These are phyloP conservation scores for Coemansia sp. DNA, from an alignment of 192 early-diverging fungal genomes.

Conservation along the genomic window DNA sequence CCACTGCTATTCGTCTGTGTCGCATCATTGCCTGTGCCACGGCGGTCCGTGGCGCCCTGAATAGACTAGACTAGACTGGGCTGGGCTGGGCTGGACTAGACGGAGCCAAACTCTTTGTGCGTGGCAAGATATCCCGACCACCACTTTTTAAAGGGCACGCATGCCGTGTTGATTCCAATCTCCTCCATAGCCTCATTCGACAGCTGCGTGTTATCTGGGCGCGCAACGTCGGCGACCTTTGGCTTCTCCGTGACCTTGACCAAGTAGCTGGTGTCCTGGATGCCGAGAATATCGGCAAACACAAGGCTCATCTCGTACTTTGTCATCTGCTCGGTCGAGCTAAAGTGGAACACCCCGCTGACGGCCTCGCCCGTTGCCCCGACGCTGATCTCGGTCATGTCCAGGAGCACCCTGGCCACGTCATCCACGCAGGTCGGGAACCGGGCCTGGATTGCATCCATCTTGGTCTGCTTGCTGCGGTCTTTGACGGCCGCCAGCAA, in stretches of 20 bases:
- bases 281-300: slow-evolving; percentile 25
- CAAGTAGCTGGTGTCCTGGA: slow-evolving; percentile 3
- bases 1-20: no score
- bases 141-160: slow-evolving; percentile 34
- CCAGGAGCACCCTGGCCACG: slow-evolving; percentile 64
- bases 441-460: slow-evolving; percentile 68
- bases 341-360: slow-evolving; percentile 33
- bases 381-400: slow-evolving; percentile 52
- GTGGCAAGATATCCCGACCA: slow-evolving; percentile 18
- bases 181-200: slow-evolving; percentile 19
- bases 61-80: no score
- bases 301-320: slow-evolving; percentile 40
- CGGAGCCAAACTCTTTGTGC: neutral
- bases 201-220: slow-evolving; percentile 32
- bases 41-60: no score
- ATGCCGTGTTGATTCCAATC: slow-evolving; percentile 21
- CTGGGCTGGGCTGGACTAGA: no score
- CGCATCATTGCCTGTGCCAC: no score
- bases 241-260: slow-evolving; percentile 15
- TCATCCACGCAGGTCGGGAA: slow-evolving; percentile 84
- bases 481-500: slow-evolving; percentile 60
- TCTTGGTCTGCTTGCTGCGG: slow-evolving; percentile 35
- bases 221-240: slow-evolving; percentile 8
- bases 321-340: slow-evolving; percentile 34
- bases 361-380: slow-evolving; percentile 5